Evolutionary conservation across 345 rosid species (phyloP).

Genomic region (Geranium rotundifolium): DNA sequence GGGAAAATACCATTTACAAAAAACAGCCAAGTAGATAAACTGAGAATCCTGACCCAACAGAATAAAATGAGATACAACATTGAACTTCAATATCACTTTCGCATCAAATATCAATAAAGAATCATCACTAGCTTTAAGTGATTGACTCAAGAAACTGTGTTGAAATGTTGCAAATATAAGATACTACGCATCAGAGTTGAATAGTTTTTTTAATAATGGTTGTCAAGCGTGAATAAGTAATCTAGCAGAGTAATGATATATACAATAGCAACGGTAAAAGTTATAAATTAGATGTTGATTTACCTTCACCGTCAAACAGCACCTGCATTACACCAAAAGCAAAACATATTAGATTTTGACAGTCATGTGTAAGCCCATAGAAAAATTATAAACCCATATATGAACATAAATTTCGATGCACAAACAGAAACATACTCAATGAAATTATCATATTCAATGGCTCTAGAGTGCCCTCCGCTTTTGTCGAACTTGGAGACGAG

Average conservation of each 20-base stretch:
- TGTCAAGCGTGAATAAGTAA: too few relatives aligned
- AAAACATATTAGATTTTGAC: neutral
- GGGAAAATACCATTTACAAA: neutral
- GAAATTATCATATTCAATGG: constrained; percentile 90
- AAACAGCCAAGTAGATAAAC: neutral
- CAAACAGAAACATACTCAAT: constrained; percentile 49
- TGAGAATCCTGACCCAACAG: neutral
- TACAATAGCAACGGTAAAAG: neutral
- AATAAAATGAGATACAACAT: too few relatives aligned
- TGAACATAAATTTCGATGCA: neutral
- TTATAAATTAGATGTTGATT: constrained; percentile 4
- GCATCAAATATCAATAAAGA: too few relatives aligned
- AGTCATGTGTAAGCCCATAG: too few relatives aligned
- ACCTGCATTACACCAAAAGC: constrained; percentile 36
- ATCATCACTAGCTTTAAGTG: too few relatives aligned
- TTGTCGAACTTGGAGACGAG: constrained; percentile 77
- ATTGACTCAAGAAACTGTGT: too few relatives aligned
- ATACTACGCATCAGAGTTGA: too few relatives aligned
- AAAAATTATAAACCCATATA: neutral
- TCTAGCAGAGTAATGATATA: neutral
- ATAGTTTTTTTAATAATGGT: too few relatives aligned
- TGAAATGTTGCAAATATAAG: too few relatives aligned
- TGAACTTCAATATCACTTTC: too few relatives aligned
- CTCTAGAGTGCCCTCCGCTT: constrained; percentile 56
- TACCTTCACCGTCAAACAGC: constrained; percentile 95